phyloP scores from a whole-genome alignment of 202 grass and related monocot species.

The Elaeis oleifera region DNA sequence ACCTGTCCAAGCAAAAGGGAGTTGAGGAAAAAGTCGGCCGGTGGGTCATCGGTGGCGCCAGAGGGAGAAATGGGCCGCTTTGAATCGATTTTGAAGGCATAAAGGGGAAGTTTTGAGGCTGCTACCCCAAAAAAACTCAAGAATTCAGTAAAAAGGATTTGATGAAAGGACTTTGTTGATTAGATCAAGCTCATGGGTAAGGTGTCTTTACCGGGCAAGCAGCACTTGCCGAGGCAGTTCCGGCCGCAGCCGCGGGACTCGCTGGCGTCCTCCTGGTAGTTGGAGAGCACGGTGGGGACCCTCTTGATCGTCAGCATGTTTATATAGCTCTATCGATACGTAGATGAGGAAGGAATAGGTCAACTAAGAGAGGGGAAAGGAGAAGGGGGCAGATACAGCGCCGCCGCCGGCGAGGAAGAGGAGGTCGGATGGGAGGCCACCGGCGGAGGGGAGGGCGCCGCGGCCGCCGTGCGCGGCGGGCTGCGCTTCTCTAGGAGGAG shows the following conservation, averaged over 20 bases:
- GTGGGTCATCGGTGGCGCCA: slow-evolving; percentile 15
- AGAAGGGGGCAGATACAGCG: slow-evolving; percentile 1
- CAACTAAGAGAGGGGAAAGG: slow-evolving; percentile 5
- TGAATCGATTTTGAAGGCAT: slow-evolving; percentile 44
- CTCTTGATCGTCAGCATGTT: slow-evolving; percentile 87
- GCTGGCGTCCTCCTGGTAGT: slow-evolving; percentile 73
- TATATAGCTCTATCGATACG: background rate
- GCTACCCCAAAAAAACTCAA: background rate
- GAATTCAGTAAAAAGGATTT: background rate
- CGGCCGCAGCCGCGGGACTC: slow-evolving; percentile 54
- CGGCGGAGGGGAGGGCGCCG: slow-evolving; percentile 81
- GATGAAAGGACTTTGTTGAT: too few species aligned
- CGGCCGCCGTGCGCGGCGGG: slow-evolving; percentile 89
- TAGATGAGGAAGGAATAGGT: background rate
- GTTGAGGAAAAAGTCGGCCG: slow-evolving; percentile 56
- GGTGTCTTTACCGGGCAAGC: slow-evolving; percentile 52
- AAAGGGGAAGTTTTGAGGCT: slow-evolving; percentile 81
- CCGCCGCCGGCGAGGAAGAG: slow-evolving; percentile 98
- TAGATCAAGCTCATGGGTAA: too few species aligned
- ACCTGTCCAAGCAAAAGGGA: slow-evolving; percentile 72
- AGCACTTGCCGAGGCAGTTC: slow-evolving; percentile 91
- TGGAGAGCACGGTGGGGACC: slow-evolving; percentile 86
- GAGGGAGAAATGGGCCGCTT: slow-evolving; percentile 15
- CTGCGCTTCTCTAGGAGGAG: slow-evolving; percentile 23
- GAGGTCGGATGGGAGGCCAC: slow-evolving; percentile 90